Evolutionary conservation across 306 rosid species (phyloP), one percentile per base, ranked within the genome.

Genomic region (Quercus wislizeni): DNA sequence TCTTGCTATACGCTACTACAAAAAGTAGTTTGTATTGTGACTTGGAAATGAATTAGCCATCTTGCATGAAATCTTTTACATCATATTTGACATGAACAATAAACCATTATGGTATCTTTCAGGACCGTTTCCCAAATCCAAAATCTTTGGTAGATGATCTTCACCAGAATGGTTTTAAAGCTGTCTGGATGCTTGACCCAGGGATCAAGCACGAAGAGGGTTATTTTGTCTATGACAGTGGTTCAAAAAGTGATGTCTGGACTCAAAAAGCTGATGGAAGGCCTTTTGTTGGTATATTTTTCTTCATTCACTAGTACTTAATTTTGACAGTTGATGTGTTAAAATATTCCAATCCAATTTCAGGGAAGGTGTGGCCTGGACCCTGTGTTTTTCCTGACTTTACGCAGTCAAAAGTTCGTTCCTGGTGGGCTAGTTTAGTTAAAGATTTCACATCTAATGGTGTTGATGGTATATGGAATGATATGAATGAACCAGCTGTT

Each of bases 391-490:
- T 94, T 89, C 98, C 98, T 41, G 98, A 94, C 89, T 94, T 73
- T 78, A 89, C 98, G 13, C 92, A 91, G 86, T 89, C 87, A 77
- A 92, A 89, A 88, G 93, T 71, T 80, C 92, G 97, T 58, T 83
- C 88, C 25, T 94, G 98, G 98, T 94, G 98, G 98, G 90, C 94
- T 46, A 86, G 76, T 80, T 84, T 94, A 83, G 98, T 94, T 43
- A 92, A 89, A 86, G 97, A 91, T 81, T 94, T 92, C 76, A 70
- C 75, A 85, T 78, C 86, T 74, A 89, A 87, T 67, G 98, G 97
- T 79, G 97, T 91, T 82, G 97, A 94, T 76, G 98, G 98, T 77
- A 94, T 94, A 85, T 94, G 98, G 98, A 94, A 94, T 82, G 98
- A 94, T 85, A 94, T 94, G 98, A 94, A 94, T 71, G 98, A 94